A percentile compares a stretch with the other conserved stretches of the same genome.
phyloP scores from a whole-genome alignment of 2,329 filamentous ascomycete species.

The Aureobasidium sp. region DNA sequence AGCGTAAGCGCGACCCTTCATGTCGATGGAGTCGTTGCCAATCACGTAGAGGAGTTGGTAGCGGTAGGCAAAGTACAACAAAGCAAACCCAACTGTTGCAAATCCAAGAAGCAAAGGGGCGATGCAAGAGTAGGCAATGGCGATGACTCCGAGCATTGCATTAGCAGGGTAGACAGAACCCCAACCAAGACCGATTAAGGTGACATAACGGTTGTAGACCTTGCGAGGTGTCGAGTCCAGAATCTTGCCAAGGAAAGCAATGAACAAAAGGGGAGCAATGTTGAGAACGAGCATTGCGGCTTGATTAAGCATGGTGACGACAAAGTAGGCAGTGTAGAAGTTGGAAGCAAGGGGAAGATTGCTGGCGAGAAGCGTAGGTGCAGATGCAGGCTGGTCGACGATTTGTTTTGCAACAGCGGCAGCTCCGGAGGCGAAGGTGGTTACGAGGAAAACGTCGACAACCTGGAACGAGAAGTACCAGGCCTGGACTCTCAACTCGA shows the following conservation, averaged over 20 bases:
- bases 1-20: constrained; percentile 40
- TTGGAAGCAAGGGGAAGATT: constrained; percentile 34
- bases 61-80: constrained; percentile 43
- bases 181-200: constrained; percentile 38
- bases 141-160: constrained; percentile 37
- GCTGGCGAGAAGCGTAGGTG: constrained; percentile 29
- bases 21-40: constrained; percentile 41
- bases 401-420: constrained; percentile 29
- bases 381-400: constrained; percentile 27
- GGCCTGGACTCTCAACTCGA: constrained; percentile 36
- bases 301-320: constrained; percentile 31
- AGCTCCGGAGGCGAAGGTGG: constrained; percentile 33
- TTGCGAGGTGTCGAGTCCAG: constrained; percentile 40
- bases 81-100: constrained; percentile 35
- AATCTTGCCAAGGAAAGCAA: constrained; percentile 27
- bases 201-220: constrained; percentile 38
- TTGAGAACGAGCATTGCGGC: constrained; percentile 20
- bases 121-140: constrained; percentile 43
- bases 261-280: constrained; percentile 21
- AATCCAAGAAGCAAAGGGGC: constrained; percentile 44
- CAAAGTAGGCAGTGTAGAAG: constrained; percentile 36
- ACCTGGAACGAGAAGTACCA: constrained; percentile 37
- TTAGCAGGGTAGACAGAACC: constrained; percentile 43
- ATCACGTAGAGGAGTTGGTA: constrained; percentile 44
- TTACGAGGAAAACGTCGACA: constrained; percentile 37